Evolutionary conservation across 2,329 filamentous ascomycete species (phyloP).

Genomic region (Ceratocystis eucalypticola): DNA sequence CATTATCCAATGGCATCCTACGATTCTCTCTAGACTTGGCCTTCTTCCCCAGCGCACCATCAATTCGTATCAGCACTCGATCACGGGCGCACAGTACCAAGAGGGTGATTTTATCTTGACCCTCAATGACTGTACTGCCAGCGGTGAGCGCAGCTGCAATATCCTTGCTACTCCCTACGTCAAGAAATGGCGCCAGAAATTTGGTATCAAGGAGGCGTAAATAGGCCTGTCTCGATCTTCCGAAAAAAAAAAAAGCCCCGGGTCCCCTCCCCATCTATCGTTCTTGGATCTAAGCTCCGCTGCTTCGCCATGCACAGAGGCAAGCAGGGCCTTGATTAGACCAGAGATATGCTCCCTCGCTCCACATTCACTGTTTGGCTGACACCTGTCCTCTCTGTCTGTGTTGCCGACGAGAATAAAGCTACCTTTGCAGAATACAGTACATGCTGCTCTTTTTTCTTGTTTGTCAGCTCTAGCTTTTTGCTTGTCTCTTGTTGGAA

Average conservation of each 20-base stretch:
- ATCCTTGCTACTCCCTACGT: slow-evolving; percentile 48
- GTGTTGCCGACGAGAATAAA: neutral
- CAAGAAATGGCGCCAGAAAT: slow-evolving; percentile 34
- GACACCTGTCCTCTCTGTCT: neutral
- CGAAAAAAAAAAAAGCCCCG: neutral
- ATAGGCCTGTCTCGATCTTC: neutral
- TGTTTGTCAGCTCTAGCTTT: neutral
- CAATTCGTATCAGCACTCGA: slow-evolving; percentile 57
- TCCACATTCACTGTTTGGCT: neutral
- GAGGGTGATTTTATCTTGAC: slow-evolving; percentile 76
- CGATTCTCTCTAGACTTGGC: slow-evolving; percentile 77
- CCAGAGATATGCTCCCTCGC: neutral
- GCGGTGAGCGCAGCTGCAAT: slow-evolving; percentile 49
- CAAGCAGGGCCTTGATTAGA: neutral
- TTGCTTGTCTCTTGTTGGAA: neutral
- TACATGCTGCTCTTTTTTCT: neutral
- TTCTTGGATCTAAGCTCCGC: neutral
- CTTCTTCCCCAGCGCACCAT: slow-evolving; percentile 75
- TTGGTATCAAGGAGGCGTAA: slow-evolving; percentile 31
- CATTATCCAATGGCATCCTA: slow-evolving; percentile 92
- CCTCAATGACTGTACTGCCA: slow-evolving; percentile 57
- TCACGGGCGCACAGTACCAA: slow-evolving; percentile 52
- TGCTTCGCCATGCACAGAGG: neutral
- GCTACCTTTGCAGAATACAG: slow-evolving; percentile 1
- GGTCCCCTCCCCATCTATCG: neutral